Base-by-base conservation (phyloP, 805 yeast species). In the Kurtzmaniella cleridarum region DNA sequence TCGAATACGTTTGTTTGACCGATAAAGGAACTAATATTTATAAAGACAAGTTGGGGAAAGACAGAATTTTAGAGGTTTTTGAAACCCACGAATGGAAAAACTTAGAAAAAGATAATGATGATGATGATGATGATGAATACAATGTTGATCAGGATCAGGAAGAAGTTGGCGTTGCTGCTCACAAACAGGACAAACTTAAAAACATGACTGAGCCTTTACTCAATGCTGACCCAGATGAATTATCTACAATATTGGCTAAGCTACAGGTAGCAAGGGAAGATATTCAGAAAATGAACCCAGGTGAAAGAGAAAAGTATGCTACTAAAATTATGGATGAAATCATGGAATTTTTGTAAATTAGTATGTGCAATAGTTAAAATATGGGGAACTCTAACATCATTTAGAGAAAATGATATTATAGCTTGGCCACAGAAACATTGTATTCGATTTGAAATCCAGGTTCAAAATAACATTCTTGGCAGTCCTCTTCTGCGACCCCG, bases 401-500 rank as follows among this genome's bases (percentile, higher is more conserved):
- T 20, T 20, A 20, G 5, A 8, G 5, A 8, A 5, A 5, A 20
- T 20, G 24, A 8, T 8, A 28, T 28, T 42, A 52, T 38, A 51
- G 40, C 35, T 46, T 49, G 5, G 40, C 36, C 11, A 38, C 43
- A 11, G 24, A 48, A 3, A 39, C 24, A 11, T 34, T 27, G 40
- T 55, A 71, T 26, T 53, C 47, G 4, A 75, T 50, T 3, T 53
- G 44, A 48, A 69, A 68, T 0, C 84, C 84, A 0, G 86, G 85
- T 15, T 74, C 75, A 48, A 83, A 77, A 47, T 78, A 73, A 40
- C 82, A 78, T 57, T 90, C 97, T 55, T 84, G 83, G 51, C 93
- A 83, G 51, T 89, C 95, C 47, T 84, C 95, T 2, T 76, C 75
- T 1, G 80, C 69, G 5, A 84, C 80, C 1, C 87, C 91, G 47